These are phyloP conservation scores for Stagonosporopsis tanaceti DNA, from an alignment of 2,329 filamentous ascomycete species.

Conservation along the genomic window DNA sequence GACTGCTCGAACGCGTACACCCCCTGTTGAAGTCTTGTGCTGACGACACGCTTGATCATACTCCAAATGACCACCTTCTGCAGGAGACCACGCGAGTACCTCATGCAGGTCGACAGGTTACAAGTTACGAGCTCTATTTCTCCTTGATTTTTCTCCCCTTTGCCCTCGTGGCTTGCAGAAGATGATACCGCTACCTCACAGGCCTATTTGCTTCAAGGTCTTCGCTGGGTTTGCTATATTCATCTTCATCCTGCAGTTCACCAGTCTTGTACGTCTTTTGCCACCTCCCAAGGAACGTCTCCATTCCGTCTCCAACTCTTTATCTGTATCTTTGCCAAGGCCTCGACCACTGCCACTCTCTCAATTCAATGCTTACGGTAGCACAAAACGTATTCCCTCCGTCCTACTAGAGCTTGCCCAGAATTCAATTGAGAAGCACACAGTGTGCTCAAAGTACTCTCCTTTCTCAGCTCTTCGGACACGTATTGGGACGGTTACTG, in stretches of 20 bases:
- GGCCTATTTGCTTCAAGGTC: background rate
- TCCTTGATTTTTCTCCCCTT: background rate
- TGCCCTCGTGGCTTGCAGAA: background rate
- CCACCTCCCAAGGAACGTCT: background rate
- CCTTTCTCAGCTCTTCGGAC: conserved; percentile 20
- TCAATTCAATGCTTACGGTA: conserved; percentile 26
- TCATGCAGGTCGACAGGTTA: background rate
- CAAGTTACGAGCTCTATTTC: background rate
- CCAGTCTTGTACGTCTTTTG: background rate
- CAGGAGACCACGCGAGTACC: background rate
- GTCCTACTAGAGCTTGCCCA: conserved; percentile 21
- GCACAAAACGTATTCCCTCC: conserved; percentile 26
- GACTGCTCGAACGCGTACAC: background rate
- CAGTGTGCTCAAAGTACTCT: conserved; percentile 26
- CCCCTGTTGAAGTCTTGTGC: background rate
- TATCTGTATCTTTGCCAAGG: conserved; percentile 21
- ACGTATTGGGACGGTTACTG: conserved; percentile 51
- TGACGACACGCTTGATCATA: background rate
- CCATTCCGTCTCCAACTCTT: background rate
- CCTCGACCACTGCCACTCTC: conserved; percentile 3
- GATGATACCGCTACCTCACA: background rate
- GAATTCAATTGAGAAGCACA: conserved; percentile 22
- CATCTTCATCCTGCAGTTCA: background rate
- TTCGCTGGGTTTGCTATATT: background rate
- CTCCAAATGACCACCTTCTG: background rate